Conservation (phyloP, 2,329 filamentous ascomycete genomes). For the Aureobasidium zeae region DNA sequence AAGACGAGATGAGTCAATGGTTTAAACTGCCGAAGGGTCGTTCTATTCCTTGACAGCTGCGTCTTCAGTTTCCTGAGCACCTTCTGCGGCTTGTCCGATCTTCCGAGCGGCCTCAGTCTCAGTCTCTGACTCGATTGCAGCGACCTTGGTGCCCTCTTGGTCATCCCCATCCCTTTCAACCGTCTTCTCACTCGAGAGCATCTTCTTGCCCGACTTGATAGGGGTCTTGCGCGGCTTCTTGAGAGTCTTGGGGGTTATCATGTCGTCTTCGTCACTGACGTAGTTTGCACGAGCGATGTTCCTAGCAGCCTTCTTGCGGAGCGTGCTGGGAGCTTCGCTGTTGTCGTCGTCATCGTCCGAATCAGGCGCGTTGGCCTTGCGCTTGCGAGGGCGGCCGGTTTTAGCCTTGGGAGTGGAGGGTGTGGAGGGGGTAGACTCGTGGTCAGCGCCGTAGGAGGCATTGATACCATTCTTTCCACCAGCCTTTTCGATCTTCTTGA, state of each 20-base stretch:
- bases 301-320: slow-evolving; percentile 1
- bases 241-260: slow-evolving; percentile 1
- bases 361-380: slow-evolving; percentile 10
- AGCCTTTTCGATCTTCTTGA: slow-evolving; percentile 26
- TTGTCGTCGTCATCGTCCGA: slow-evolving; percentile 1
- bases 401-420: slow-evolving; percentile 11
- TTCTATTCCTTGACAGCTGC: too few relatives aligned
- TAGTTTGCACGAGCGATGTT: background rate
- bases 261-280: slow-evolving; percentile 6
- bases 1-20: too few relatives aligned
- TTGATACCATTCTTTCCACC: slow-evolving; percentile 17
- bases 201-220: background rate
- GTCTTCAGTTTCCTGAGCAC: too few relatives aligned
- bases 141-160: too few relatives aligned
- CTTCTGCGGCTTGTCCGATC: too few relatives aligned
- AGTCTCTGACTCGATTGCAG: too few relatives aligned
- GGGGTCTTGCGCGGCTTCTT: slow-evolving; percentile 12
- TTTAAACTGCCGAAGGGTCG: too few relatives aligned
- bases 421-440: slow-evolving; percentile 2
- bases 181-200: background rate
- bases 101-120: too few relatives aligned
- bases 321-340: background rate
- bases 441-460: background rate
- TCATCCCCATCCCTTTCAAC: too few relatives aligned
- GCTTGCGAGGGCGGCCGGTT: slow-evolving; percentile 9